These are phyloP conservation scores for Blastobotrys arbuscula DNA, from an alignment of 1,139 yeast genomes.

Conservation along the genomic window DNA sequence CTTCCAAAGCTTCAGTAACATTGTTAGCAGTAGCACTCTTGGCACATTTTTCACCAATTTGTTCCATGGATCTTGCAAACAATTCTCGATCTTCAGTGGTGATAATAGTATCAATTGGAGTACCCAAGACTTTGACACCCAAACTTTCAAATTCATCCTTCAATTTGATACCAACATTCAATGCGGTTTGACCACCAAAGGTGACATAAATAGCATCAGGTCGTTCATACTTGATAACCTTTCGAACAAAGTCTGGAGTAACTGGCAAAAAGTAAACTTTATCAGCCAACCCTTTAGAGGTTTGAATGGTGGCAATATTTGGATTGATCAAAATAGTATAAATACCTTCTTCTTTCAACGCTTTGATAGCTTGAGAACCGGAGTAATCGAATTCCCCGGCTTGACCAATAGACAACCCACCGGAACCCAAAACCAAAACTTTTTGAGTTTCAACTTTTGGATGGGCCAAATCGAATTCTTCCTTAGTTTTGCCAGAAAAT, in stretches of 20 bases:
- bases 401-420: constrained; percentile 98
- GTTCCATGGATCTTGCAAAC: constrained; percentile 91
- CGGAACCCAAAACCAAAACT: constrained; percentile 94
- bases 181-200: constrained; percentile 98
- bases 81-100: constrained; percentile 97
- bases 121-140: constrained; percentile 94
- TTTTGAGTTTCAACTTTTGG: constrained; percentile 85
- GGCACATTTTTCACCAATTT: constrained; percentile 92
- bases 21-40: constrained; percentile 78
- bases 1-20: constrained; percentile 74
- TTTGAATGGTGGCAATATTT: constrained; percentile 97
- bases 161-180: constrained; percentile 89
- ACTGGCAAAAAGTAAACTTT: constrained; percentile 97
- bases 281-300: constrained; percentile 96
- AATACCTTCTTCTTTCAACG: constrained; percentile 95
- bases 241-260: constrained; percentile 91
- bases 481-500: constrained; percentile 85
- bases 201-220: constrained; percentile 98
- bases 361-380: constrained; percentile 76
- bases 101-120: constrained; percentile 90
- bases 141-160: constrained; percentile 90
- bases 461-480: constrained; percentile 55
- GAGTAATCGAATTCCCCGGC: constrained; percentile 99
- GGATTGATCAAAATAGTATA: constrained; percentile 95
- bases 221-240: constrained; percentile 88